These are phyloP conservation scores for Anastatica hierochuntica DNA, from an alignment of 345 rosid species.

Conservation along the genomic window DNA sequence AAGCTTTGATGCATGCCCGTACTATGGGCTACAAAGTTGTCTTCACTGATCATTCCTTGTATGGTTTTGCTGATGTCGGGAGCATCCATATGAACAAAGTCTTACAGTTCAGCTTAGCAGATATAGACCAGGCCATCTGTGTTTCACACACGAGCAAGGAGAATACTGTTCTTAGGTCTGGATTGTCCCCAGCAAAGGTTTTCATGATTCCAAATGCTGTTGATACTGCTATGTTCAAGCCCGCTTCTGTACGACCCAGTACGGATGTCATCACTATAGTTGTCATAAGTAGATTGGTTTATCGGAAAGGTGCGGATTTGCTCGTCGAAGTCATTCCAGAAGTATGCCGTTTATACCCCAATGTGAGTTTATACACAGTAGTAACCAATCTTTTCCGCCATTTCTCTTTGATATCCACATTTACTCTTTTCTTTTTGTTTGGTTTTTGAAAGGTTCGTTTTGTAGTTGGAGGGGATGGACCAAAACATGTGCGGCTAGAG, in stretches of 20 bases:
- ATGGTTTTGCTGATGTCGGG: conserved; percentile 92
- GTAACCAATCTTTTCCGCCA: background rate
- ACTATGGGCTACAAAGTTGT: conserved; percentile 89
- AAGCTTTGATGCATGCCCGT: conserved; percentile 89
- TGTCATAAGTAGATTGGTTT: conserved; percentile 91
- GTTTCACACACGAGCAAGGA: conserved; percentile 97
- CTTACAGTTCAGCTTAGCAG: conserved; percentile 86
- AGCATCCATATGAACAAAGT: conserved; percentile 98
- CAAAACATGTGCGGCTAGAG: conserved; percentile 77
- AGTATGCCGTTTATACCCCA: conserved; percentile 60
- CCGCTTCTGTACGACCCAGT: conserved; percentile 47
- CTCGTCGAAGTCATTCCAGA: conserved; percentile 94
- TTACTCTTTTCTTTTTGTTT: background rate
- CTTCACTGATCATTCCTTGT: conserved; percentile 88
- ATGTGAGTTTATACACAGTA: conserved; percentile 40
- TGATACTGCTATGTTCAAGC: conserved; percentile 95
- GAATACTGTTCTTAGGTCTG: conserved; percentile 83
- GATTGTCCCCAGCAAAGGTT: conserved; percentile 79
- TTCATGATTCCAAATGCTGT: conserved; percentile 93
- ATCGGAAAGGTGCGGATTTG: conserved; percentile 92
- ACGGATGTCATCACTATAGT: conserved; percentile 62
- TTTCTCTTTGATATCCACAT: background rate
- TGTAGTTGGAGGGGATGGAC: conserved; percentile 93
- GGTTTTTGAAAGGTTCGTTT: conserved; percentile 57
- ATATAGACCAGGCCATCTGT: conserved; percentile 88